Evolutionary conservation across 2,329 filamentous ascomycete genomes (phyloP), one percentile per base, ranked within the genome.

Genomic region (Basipetospora chlamydospora): DNA sequence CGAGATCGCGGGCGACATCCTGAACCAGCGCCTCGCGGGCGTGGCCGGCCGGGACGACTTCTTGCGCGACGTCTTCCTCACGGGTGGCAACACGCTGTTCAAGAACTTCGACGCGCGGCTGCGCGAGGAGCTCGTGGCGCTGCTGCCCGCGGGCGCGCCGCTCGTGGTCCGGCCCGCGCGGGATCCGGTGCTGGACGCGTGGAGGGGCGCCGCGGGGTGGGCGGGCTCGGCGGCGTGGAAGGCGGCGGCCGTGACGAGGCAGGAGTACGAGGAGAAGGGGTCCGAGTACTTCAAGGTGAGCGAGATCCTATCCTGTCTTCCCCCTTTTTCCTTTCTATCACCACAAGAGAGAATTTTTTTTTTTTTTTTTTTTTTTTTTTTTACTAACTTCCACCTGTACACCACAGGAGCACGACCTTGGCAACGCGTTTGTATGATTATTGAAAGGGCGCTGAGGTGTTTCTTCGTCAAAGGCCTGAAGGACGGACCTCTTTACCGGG

Each of bases 201-300:
- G 90, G 90, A 83, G 71, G 56, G 90, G 90, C 6, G 90, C 90
- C 1, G 88, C 90, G 10, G 67, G 73, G 42, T 98, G 90, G 88
- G 81, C 79, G 13, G 66, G 70, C 10, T 66, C 67, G 1, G 52
- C 63, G 22, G 66, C 66, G 15, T 77, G 77, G 59, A 73, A 67
- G 52, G 57, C 61, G 25, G 74, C 75, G 4, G 79, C 75, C 42
- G 70, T 98, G 28, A 81, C 78, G 2, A 75, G 71, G 48, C 79
- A 80, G 45, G 90, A 96, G 58, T 98, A 85, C 59, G 56, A 73
- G 47, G 90, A 98, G 64, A 95, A 93, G 65, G 90, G 90, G 1
- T 67, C 76, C 16, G 88, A 96, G 48, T 96, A 96, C 62, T 70
- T 96, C 54, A 94, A 93, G 74, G 86, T 73, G 48, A 43, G 66